Evolutionary conservation across 2,329 filamentous ascomycete species (phyloP), one percentile per base, ranked within the genome.

Genomic region (Talaromyces piceae): DNA sequence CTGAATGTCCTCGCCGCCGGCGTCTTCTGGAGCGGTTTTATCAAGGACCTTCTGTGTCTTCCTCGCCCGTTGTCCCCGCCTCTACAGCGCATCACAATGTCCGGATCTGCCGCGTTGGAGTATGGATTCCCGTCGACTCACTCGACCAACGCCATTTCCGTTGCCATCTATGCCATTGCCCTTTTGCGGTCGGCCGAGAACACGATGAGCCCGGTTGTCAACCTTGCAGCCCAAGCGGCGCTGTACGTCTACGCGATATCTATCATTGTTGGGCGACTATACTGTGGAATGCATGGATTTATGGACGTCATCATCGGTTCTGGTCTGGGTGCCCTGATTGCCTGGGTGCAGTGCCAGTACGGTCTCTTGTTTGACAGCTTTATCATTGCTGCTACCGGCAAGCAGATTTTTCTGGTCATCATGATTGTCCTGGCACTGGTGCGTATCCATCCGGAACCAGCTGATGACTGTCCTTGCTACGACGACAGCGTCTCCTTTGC

Each of bases 271-370:
- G 93, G 93, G 5, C 83, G 93, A 18, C 76, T 98, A 30, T 97
- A 98, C 73, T 98, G 93, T 65, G 93, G 93, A 55, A 98, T 98
- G 93, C 93, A 98, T 70, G 93, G 93, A 9, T 95, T 97, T 70
- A 77, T 93, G 41, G 93, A 98, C 68, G 90, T 97, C 22, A 71
- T 93, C 12, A 69, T 93, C 51, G 93, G 93, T 5, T 88, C 86
- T 50, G 61, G 83, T 12, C 77, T 96, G 51, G 93, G 93, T 27
- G 85, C 83, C 9, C 69, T 79, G 5, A 76, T 86, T 30, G 79
- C 79, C 2, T 67, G 76, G 18, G 61, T 78, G 18, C 79, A 84
- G 59, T 78, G 79, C 54, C 57, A 70, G 5, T 80, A 72, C 51
- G 81, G 80, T 18, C 68, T 77, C 22, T 66, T 72, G 2, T 78